phyloP scores from a whole-genome alignment of 2,329 filamentous ascomycete genomes.

The Aspergillus felis region DNA sequence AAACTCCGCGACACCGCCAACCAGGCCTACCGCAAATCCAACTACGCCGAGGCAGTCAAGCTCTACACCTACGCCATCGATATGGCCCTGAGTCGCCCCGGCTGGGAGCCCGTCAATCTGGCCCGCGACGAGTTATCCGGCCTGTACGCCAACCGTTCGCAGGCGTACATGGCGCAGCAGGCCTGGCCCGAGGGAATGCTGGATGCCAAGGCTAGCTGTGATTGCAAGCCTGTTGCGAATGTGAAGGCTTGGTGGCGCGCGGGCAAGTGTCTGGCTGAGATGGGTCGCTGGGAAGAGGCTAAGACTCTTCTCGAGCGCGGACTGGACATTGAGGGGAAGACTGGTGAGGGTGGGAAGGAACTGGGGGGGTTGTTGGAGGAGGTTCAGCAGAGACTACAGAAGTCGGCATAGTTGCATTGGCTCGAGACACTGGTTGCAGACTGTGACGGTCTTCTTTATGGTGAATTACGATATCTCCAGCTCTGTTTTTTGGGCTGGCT shows the following conservation, averaged over 20 bases:
- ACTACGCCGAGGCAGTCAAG: constrained; percentile 69
- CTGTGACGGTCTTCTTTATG: not conserved
- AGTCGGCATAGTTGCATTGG: constrained; percentile 3
- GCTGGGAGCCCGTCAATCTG: constrained; percentile 82
- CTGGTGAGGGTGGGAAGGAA: constrained; percentile 46
- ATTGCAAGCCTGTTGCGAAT: constrained; percentile 81
- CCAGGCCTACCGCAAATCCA: constrained; percentile 71
- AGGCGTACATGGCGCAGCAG: constrained; percentile 79
- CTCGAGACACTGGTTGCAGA: not conserved
- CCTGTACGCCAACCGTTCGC: constrained; percentile 81
- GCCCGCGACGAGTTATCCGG: constrained; percentile 79
- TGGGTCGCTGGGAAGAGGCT: constrained; percentile 82
- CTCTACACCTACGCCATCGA: constrained; percentile 83
- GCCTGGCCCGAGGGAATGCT: constrained; percentile 81
- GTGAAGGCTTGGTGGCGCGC: constrained; percentile 92
- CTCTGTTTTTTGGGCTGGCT: not conserved
- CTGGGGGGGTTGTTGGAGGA: constrained; percentile 58
- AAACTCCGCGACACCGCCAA: constrained; percentile 92
- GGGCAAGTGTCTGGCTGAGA: constrained; percentile 82
- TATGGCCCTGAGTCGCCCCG: constrained; percentile 77
- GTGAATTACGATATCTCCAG: not conserved
- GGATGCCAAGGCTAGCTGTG: constrained; percentile 83
- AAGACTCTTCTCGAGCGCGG: constrained; percentile 71
- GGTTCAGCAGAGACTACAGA: constrained; percentile 61
- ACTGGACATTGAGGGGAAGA: constrained; percentile 73